These are phyloP conservation scores for Sclerotinia sclerotiorum DNA, from an alignment of 2,329 filamentous ascomycete genomes.

Conservation along the genomic window DNA sequence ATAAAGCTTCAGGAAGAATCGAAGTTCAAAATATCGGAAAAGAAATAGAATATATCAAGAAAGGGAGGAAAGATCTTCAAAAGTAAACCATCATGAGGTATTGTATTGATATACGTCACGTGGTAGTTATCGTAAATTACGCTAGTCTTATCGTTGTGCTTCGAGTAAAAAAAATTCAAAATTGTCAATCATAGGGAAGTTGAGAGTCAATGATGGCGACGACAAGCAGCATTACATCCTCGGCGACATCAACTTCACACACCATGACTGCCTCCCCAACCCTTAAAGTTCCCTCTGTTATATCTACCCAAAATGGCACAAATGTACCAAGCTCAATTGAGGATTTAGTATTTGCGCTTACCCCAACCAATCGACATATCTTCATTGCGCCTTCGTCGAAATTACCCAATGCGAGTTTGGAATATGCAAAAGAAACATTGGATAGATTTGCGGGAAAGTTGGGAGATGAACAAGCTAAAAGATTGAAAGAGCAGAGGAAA, in stretches of 20 bases:
- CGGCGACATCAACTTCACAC: conserved; percentile 63
- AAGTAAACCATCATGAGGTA: neutral
- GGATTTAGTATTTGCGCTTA: conserved; percentile 34
- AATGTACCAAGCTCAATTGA: conserved; percentile 29
- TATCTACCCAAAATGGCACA: conserved; percentile 33
- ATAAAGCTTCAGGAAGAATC: neutral
- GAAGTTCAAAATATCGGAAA: neutral
- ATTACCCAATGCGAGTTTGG: conserved; percentile 68
- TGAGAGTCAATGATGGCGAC: conserved; percentile 34
- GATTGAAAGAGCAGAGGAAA: conserved; percentile 65
- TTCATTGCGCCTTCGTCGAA: conserved; percentile 73
- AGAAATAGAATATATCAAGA: neutral
- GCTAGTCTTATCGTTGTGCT: conserved; percentile 24
- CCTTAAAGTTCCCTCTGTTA: conserved; percentile 41
- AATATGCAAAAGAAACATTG: conserved; percentile 75
- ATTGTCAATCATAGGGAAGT: conserved; percentile 12
- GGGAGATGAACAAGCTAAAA: conserved; percentile 68
- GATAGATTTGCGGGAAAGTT: conserved; percentile 75
- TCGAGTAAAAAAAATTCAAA: conserved; percentile 26
- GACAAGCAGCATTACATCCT: conserved; percentile 53
- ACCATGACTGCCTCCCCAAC: conserved; percentile 56
- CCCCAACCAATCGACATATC: conserved; percentile 39
- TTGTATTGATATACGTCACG: conserved; percentile 6
- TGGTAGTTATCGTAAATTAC: conserved; percentile 20
- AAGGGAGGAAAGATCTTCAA: neutral